A percentile compares a stretch with the other conserved stretches of the same genome.
phyloP scores from a whole-genome alignment of 2,329 filamentous ascomycete genomes.

The Microdochium nivale region DNA sequence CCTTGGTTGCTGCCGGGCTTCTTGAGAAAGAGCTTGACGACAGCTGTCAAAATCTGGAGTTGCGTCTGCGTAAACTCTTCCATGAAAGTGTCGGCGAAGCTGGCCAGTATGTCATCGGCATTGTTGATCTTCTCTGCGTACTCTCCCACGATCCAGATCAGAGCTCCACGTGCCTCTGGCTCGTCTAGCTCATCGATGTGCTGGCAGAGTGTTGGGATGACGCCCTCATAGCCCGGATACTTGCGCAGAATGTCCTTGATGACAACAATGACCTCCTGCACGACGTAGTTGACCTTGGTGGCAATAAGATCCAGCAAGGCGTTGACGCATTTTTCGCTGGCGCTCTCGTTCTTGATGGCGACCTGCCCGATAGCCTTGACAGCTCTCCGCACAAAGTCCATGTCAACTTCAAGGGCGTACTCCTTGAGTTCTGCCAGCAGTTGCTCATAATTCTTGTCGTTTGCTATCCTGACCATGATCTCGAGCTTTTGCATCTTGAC shows the following conservation, averaged over 20 bases:
- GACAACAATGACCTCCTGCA: constrained; percentile 96
- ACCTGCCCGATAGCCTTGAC: constrained; percentile 96
- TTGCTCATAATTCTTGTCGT: constrained; percentile 93
- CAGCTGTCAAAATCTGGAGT: constrained; percentile 91
- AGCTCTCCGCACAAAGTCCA: constrained; percentile 94
- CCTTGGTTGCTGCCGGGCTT: constrained; percentile 87
- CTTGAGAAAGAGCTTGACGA: constrained; percentile 96
- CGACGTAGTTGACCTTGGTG: constrained; percentile 97
- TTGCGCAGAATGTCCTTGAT: constrained; percentile 98
- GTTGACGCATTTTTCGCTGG: constrained; percentile 92
- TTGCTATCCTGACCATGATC: constrained; percentile 98
- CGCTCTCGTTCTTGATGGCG: constrained; percentile 94
- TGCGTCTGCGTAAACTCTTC: constrained; percentile 99
- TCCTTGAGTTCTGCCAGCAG: constrained; percentile 91
- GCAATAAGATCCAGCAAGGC: constrained; percentile 88
- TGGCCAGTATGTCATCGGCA: constrained; percentile 84
- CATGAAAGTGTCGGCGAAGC: constrained; percentile 89
- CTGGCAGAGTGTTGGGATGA: constrained; percentile 92
- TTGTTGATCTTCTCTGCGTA: constrained; percentile 99
- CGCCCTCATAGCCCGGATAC: constrained; percentile 95
- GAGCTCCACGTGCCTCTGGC: constrained; percentile 76
- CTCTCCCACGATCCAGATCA: constrained; percentile 99
- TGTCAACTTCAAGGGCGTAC: constrained; percentile 95
- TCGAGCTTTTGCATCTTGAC: constrained; percentile 96
- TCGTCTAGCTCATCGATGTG: constrained; percentile 97